Conservation (phyloP, 73 alveolate genomes). For the Effrenium voratum region DNA sequence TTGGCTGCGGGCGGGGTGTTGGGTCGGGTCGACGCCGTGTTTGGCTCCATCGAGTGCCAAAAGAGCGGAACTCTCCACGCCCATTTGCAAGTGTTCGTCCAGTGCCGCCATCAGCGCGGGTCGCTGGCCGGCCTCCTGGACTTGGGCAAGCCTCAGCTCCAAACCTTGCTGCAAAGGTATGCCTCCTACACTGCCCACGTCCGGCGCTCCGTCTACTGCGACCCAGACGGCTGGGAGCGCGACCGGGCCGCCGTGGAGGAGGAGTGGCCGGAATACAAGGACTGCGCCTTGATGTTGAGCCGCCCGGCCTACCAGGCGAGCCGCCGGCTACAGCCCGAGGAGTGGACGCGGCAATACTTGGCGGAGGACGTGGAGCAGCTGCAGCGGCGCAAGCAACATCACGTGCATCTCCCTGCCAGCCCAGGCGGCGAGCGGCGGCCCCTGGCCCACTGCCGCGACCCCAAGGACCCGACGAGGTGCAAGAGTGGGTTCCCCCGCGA, state of each 20-base stretch:
- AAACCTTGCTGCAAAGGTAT: background rate
- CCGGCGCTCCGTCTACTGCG: background rate
- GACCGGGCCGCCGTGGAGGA: background rate
- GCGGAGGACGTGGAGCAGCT: conserved; percentile 9
- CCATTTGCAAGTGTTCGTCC: conserved; percentile 1
- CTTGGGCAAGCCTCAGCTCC: background rate
- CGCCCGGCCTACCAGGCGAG: background rate
- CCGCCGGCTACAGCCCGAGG: background rate
- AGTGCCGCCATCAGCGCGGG: background rate
- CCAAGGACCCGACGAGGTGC: conserved; percentile 14
- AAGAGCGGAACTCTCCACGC: no score
- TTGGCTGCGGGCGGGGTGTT: no score
- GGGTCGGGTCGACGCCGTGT: no score
- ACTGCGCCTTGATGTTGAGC: background rate
- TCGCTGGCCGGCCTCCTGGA: background rate
- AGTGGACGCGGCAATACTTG: background rate
- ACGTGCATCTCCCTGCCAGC: conserved; percentile 32
- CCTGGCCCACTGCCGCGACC: conserved; percentile 25
- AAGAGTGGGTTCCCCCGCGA: conserved; percentile 16
- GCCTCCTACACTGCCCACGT: conserved; percentile 1
- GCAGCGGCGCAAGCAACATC: conserved; percentile 33
- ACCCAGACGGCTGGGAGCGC: background rate
- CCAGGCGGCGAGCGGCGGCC: conserved; percentile 9
- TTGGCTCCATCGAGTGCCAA: no score
- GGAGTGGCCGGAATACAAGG: background rate